A percentile compares a stretch with the other conserved stretches of the same genome.
phyloP scores from a whole-genome alignment of 2,329 filamentous ascomycete species.

The Sarocladiaceae sp. region DNA sequence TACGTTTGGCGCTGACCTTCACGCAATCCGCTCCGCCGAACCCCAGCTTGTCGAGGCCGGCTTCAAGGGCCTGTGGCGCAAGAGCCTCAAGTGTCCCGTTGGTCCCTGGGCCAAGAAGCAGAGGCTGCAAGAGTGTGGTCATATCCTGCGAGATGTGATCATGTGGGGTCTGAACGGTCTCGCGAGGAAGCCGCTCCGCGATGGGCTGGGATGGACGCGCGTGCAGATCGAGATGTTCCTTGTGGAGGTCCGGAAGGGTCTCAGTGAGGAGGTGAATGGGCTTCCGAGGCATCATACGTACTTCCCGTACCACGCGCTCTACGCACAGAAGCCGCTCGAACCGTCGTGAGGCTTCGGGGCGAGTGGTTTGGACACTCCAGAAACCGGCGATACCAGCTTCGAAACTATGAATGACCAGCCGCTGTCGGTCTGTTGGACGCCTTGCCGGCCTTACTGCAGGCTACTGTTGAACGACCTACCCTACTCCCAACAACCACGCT shows the following conservation, averaged over 20 bases:
- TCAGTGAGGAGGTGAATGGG: conserved; percentile 27
- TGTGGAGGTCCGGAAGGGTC: conserved; percentile 32
- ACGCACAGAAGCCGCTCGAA: conserved; percentile 30
- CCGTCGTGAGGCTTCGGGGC: conserved; percentile 2
- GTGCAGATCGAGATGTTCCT: conserved; percentile 38
- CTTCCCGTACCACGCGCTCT: conserved; percentile 32
- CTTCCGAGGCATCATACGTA: conserved; percentile 32
- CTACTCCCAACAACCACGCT: too few relatives aligned
- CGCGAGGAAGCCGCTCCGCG: conserved; percentile 30
- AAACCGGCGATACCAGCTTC: too few relatives aligned
- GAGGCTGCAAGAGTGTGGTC: conserved; percentile 37
- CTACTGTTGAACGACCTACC: too few relatives aligned
- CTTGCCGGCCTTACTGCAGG: too few relatives aligned
- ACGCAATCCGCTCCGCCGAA: conserved; percentile 30
- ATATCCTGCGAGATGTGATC: conserved; percentile 36
- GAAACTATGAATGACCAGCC: too few relatives aligned
- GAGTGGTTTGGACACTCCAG: too few relatives aligned
- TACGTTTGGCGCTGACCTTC: conserved; percentile 34
- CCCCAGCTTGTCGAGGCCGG: conserved; percentile 32
- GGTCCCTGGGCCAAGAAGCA: conserved; percentile 40
- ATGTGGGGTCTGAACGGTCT: conserved; percentile 34
- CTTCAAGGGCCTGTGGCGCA: conserved; percentile 33
- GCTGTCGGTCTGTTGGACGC: not conserved
- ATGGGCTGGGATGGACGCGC: conserved; percentile 33
- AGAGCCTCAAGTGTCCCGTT: conserved; percentile 40